These are phyloP conservation scores for Zostera marina DNA, from an alignment of 116 monocot genomes.

Conservation along the genomic window DNA sequence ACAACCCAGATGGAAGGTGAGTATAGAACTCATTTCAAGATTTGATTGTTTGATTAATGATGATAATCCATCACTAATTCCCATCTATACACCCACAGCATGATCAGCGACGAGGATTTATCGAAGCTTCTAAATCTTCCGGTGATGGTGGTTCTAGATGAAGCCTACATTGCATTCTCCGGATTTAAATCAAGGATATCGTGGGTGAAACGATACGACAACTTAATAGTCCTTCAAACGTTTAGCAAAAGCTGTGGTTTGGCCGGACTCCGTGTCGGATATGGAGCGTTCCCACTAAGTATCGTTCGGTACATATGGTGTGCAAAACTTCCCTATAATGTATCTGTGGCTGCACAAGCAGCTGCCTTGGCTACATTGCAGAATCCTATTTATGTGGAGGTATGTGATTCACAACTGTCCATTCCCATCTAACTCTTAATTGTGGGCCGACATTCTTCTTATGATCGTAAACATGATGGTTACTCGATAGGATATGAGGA, in stretches of 20 bases:
- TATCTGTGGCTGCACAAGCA: conserved; percentile 5
- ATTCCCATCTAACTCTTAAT: too few species aligned
- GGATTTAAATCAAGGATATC: conserved; percentile 65
- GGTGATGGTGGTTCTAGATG: conserved; percentile 88
- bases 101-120: conserved; percentile 81
- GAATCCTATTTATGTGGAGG: conserved; percentile 2
- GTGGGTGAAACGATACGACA: conserved; percentile 93
- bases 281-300: conserved; percentile 8
- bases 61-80: background rate
- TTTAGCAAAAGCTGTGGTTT: conserved; percentile 94
- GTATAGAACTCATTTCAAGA: too few species aligned
- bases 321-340: conserved; percentile 8
- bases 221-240: conserved; percentile 87
- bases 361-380: conserved; percentile 4
- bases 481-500: conserved; percentile 69
- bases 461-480: too few species aligned
- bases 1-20: conserved; percentile 98
- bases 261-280: conserved; percentile 8
- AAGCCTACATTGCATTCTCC: conserved; percentile 95
- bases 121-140: conserved; percentile 58
- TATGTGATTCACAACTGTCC: too few species aligned
- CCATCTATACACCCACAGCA: conserved; percentile 31
- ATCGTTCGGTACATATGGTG: conserved; percentile 5
- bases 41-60: too few species aligned
- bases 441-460: too few species aligned